Percentiles rank a stretch among this genome's conserved stretches.
These are phyloP conservation scores for Neonectria sp. DNA, from an alignment of 2,329 filamentous ascomycete species.

Conservation along the genomic window DNA sequence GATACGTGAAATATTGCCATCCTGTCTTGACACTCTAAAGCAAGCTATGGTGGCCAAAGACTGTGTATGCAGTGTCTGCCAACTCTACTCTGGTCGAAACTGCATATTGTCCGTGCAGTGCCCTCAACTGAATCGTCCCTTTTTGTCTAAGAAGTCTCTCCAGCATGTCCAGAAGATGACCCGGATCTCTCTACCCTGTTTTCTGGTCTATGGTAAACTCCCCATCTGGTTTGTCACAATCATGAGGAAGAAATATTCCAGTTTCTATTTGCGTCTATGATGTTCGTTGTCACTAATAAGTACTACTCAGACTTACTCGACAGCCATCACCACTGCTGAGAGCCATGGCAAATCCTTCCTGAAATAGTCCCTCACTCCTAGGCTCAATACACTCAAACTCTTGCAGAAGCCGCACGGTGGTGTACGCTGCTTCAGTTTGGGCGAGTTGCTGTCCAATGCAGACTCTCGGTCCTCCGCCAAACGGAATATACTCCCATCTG, in stretches of 20 bases:
- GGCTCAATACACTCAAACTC: conserved; percentile 15
- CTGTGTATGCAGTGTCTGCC: no score
- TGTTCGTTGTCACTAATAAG: background rate
- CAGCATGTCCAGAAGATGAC: no score
- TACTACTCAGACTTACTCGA: background rate
- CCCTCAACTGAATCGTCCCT: no score
- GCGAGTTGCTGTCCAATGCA: conserved; percentile 62
- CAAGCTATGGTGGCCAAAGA: no score
- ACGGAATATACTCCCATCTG: conserved; percentile 59
- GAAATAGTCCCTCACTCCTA: conserved; percentile 6
- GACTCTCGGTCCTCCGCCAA: conserved; percentile 60
- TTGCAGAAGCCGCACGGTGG: conserved; percentile 5
- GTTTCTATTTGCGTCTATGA: background rate
- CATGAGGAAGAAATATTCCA: background rate
- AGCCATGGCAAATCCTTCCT: conserved; percentile 20
- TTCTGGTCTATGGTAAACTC: no score
- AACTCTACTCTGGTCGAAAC: no score
- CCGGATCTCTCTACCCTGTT: no score
- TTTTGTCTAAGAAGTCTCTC: no score
- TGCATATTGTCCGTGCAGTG: no score
- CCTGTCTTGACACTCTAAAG: no score
- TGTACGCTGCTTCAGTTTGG: conserved; percentile 55
- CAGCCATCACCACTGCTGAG: conserved; percentile 6
- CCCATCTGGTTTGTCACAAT: no score
- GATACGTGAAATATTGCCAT: no score